These are phyloP conservation scores for Talaromyces stipitatus DNA, from an alignment of 495 filamentous ascomycete species.

Conservation along the genomic window DNA sequence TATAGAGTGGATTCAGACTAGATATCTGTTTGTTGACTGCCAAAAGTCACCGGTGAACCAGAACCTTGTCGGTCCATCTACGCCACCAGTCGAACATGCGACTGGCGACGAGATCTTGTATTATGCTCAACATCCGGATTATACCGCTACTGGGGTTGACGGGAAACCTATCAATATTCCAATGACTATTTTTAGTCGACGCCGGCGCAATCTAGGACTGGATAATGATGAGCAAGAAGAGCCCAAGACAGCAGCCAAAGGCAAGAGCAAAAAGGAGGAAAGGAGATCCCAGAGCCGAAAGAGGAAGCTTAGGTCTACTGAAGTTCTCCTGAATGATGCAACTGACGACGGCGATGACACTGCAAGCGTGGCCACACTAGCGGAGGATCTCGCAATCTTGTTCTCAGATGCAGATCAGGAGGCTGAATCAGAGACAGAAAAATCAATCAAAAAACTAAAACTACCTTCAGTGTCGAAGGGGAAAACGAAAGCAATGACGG, in stretches of 20 bases:
- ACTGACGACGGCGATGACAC: constrained; percentile 17
- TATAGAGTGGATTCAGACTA: constrained; percentile 83
- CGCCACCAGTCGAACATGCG: background rate
- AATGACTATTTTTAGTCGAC: constrained; percentile 38
- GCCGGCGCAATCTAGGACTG: constrained; percentile 14
- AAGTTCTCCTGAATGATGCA: constrained; percentile 16
- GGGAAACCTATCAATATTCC: constrained; percentile 37
- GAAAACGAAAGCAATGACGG: constrained; percentile 8
- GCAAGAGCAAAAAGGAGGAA: constrained; percentile 10
- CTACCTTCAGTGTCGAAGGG: background rate
- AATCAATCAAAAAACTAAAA: background rate
- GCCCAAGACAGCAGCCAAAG: background rate
- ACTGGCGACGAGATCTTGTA: constrained; percentile 10
- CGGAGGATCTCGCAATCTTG: constrained; percentile 44
- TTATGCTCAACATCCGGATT: constrained; percentile 49
- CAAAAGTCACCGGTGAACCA: constrained; percentile 6
- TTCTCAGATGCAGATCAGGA: constrained; percentile 18
- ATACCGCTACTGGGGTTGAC: constrained; percentile 30
- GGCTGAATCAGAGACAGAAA: constrained; percentile 4
- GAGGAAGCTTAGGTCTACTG: constrained; percentile 7
- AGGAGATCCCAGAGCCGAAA: constrained; percentile 12
- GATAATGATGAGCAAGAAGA: constrained; percentile 1
- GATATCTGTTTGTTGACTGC: constrained; percentile 71
- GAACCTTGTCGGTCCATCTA: background rate
- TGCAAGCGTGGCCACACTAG: constrained; percentile 43